Conservation (phyloP, 805 yeast species). For the Yarrowia hollandica region DNA sequence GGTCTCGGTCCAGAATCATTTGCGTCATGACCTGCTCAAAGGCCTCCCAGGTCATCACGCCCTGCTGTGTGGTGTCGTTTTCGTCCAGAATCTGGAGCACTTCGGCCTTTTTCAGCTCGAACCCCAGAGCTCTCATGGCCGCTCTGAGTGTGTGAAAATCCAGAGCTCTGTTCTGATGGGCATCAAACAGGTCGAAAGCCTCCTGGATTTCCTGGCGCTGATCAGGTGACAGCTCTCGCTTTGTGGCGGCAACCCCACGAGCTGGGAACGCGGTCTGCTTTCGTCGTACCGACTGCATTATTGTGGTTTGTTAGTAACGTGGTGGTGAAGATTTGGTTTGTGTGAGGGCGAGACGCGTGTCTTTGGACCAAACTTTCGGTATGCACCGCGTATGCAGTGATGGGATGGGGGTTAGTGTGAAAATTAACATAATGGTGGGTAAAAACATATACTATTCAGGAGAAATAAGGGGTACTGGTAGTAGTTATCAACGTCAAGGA, state of each 20-base stretch:
- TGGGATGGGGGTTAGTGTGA: no score
- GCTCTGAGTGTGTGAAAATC: constrained; percentile 79
- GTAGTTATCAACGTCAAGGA: no score
- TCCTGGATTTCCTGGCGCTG: constrained; percentile 90
- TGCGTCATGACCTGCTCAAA: constrained; percentile 79
- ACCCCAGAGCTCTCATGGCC: constrained; percentile 92
- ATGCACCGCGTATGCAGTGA: background rate
- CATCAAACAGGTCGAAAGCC: constrained; percentile 87
- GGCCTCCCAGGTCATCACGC: constrained; percentile 74
- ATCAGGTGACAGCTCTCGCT: constrained; percentile 68
- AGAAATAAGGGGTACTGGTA: no score
- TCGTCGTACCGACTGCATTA: constrained; percentile 23
- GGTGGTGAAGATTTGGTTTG: background rate
- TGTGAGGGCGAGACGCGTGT: constrained; percentile 11
- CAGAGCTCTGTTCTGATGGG: constrained; percentile 84
- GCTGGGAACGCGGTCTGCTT: constrained; percentile 16
- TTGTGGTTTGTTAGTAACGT: background rate
- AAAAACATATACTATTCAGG: no score
- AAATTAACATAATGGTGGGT: background rate
- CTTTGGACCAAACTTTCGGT: background rate
- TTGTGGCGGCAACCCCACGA: background rate
- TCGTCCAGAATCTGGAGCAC: constrained; percentile 78
- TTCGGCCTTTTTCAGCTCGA: constrained; percentile 76
- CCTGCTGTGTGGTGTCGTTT: constrained; percentile 68
- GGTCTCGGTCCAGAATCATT: constrained; percentile 83